Evolutionary conservation across 2,329 filamentous ascomycete genomes (phyloP), one percentile per base, ranked within the genome.

Genomic region (Tolypocladium cylindrosporum): DNA sequence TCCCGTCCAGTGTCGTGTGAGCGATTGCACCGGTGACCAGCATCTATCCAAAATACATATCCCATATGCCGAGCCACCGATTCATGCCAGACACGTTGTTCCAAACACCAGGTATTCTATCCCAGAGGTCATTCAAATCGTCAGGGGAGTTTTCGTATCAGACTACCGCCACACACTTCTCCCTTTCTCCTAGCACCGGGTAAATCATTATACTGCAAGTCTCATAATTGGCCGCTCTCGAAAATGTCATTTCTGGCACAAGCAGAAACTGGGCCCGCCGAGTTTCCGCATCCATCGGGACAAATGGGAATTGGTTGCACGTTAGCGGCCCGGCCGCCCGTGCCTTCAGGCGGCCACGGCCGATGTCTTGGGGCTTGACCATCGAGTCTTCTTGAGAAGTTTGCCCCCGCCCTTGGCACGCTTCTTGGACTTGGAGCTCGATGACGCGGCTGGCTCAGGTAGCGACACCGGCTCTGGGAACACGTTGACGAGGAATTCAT

Each of bases 331-430:
- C 27, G 19, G 45, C 16, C 16, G 31, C 11, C 10, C 2, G 48
- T 19, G 31, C 48, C 36, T 10, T 56, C 39, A 64, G 13, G 59
- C 64, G 6, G 61, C 57, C 52, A 66, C 58, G 7, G 58, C 58
- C 7, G 61, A 53, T 1, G 60, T 40, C 51, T 66, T 66, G 13
- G 65, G 64, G 19, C 51, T 58, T 16, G 61, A 61, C 62, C 64
- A 65, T 42, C 62, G 64, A n/a, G 61, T 63, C 55, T 66, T 68
- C 58, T 66, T 67, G 8, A 64, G 19, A 5, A 67, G 57, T 40
- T 63, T 67, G 39, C 61, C 57, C 1, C 63, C 60, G 14, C 62
- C 62, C 58, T 75, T 75, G 60, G 69, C 71, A 13, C 71, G 59
- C 21, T 64, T 67, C 65, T 71, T 66, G 19, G 57, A 59, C 24